Base-by-base conservation (phyloP, 768 basidiomycete species). In the Auricularia sp. region DNA sequence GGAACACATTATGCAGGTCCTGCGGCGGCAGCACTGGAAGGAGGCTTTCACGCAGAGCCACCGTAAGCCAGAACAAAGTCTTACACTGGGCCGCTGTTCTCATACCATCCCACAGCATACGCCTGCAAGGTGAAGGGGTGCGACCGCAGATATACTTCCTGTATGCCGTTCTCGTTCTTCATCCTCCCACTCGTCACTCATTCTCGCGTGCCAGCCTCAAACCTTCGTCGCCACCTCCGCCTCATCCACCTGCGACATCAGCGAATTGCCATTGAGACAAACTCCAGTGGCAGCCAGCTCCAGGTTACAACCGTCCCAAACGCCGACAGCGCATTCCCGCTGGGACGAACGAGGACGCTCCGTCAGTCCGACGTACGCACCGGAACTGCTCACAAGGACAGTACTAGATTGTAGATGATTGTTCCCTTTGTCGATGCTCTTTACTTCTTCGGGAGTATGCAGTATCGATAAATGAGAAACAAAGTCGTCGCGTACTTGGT, bases 221-320 rank as follows among this genome's bases (percentile, higher is more conserved):
- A 35, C 16, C 61, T 64, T 39, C 54, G 21, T 61, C 21, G 21
- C 44, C 62, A 34, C 37, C 24, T 54, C 61, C 54, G 61, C 44
- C 65, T 24, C 65, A 56, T 29, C 65, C 67, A 24, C 65, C 66
- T 42, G 14, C 61, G 14, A 29, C 29, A 29, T 29, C 29, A 29
- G 29, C 29, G 29, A 29, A 29, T 29, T 29, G 29, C 29, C 29
- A 29, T 29, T 29, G 29, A 29, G 29, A 29, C 29, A 29, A 3
- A 3, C 29, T 29, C 29, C 29, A 29, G 29, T 29, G 29, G 29
- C 29, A 29, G 29, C 29, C 29, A 29, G 29, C 29, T 29, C 29
- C 29, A 29, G 29, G 29, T 29, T 29, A 29, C 29, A 29, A 29
- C 29, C 29, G 29, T 29, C 29, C 29, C 29, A 29, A 29, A 29